phyloP scores from a whole-genome alignment of 73 alveolate genomes.

The Paramecium biaurelia region DNA sequence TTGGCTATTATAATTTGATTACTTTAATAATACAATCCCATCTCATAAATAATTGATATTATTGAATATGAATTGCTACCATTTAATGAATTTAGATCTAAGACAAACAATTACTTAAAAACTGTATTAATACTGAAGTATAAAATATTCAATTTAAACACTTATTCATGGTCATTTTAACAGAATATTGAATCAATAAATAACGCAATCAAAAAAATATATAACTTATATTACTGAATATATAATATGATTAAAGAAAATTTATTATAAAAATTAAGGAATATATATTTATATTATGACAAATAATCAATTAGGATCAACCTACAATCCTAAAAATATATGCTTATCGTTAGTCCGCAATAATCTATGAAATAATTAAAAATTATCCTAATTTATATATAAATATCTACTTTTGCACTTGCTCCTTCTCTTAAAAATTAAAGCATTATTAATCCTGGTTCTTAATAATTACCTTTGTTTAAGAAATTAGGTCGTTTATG shows the following conservation, averaged over 20 bases:
- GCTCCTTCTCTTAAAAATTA: constrained; percentile 42
- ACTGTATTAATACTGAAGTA: too few species aligned
- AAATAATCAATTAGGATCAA: constrained; percentile 19
- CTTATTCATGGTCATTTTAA: too few species aligned
- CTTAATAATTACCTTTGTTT: constrained; percentile 33
- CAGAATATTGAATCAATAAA: too few species aligned
- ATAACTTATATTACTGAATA: too few species aligned
- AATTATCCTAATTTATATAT: constrained; percentile 7
- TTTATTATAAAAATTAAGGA: not conserved
- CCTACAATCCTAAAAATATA: not conserved
- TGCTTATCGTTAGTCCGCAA: constrained; percentile 24
- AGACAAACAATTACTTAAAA: not conserved
- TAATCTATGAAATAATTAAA: constrained; percentile 31
- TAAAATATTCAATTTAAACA: too few species aligned
- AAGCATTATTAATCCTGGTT: constrained; percentile 25
- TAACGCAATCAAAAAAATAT: too few species aligned
- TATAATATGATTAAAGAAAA: too few species aligned
- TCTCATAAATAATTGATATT: not conserved
- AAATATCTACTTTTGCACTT: not conserved
- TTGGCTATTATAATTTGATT: not conserved
- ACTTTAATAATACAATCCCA: not conserved
- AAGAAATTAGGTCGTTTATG: constrained; percentile 30
- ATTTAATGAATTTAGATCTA: not conserved
- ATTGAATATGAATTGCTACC: not conserved
- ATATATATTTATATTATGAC: not conserved